A percentile compares a stretch with the other conserved stretches of the same genome.
Evolutionary conservation across 352 stramenopile genomes (phyloP).

Genomic region (Globisporangium nagaii): DNA sequence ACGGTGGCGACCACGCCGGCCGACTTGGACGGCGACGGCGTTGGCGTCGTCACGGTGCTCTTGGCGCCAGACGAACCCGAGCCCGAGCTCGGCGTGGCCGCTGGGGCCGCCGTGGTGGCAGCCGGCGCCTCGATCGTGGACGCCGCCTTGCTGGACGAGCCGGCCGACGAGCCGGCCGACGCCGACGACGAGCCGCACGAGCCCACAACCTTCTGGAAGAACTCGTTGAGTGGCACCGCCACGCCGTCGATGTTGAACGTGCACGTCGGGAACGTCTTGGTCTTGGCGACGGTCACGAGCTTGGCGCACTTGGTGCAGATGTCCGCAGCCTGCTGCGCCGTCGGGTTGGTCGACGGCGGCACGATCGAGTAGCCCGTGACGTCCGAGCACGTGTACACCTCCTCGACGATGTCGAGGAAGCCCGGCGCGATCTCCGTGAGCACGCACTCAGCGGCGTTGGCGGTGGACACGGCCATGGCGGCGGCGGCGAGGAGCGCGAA

Average conservation of each 20-base stretch:
- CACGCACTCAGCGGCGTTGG: constrained; percentile 1
- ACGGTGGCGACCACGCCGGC: neutral
- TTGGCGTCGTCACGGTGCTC: neutral
- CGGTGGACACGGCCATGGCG: constrained; percentile 1
- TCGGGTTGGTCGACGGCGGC: neutral
- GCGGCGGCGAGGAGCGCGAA: constrained; percentile 2
- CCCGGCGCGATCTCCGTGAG: neutral
- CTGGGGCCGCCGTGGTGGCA: neutral
- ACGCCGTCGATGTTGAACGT: constrained; percentile 2
- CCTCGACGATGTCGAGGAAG: neutral
- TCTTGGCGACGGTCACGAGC: constrained; percentile 4
- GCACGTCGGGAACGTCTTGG: constrained; percentile 7
- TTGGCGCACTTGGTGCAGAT: constrained; percentile 5
- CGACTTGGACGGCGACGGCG: neutral
- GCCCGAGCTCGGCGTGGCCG: neutral
- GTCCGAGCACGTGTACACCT: neutral
- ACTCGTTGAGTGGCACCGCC: constrained; percentile 2
- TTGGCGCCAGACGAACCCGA: neutral
- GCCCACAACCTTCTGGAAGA: neutral
- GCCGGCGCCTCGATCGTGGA: too few species aligned
- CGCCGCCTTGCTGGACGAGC: neutral
- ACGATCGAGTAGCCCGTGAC: neutral
- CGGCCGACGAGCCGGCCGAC: neutral
- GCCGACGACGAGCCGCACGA: neutral
- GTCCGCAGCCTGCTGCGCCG: neutral